phyloP scores from a whole-genome alignment of 352 stramenopile species.

The Globisporangium cystogenes region DNA sequence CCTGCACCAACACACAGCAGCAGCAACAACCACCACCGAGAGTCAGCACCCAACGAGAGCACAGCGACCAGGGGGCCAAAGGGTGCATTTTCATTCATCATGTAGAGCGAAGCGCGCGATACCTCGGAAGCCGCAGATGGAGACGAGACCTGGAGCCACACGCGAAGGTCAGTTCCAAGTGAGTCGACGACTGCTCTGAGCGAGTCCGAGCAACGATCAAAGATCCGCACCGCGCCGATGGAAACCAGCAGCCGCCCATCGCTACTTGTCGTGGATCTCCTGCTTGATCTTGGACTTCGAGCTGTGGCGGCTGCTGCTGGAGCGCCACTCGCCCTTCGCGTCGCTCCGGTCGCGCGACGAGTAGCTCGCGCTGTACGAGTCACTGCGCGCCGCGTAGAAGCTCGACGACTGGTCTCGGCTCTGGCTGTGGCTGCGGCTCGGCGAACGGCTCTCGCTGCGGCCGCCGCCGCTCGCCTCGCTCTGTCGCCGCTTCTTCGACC shows the following conservation, averaged over 20 bases:
- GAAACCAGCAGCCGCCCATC: too few relatives aligned
- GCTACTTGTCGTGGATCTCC: constrained; percentile 4
- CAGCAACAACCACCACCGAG: neutral
- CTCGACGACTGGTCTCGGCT: constrained; percentile 22
- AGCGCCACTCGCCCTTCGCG: neutral
- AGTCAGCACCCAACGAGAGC: too few relatives aligned
- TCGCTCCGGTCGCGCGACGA: constrained; percentile 11
- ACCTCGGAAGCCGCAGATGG: neutral
- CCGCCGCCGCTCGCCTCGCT: constrained; percentile 17
- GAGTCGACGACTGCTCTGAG: neutral
- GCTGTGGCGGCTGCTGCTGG: constrained; percentile 1
- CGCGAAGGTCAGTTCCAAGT: neutral
- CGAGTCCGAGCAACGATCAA: too few relatives aligned
- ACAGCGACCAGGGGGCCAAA: neutral
- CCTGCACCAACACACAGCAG: too few relatives aligned
- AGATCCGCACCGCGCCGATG: neutral
- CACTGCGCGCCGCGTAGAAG: constrained; percentile 5
- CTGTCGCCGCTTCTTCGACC: constrained; percentile 36
- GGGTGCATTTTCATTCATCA: neutral
- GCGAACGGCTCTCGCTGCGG: constrained; percentile 30
- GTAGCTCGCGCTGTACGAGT: constrained; percentile 9
- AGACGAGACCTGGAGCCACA: neutral
- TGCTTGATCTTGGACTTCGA: constrained; percentile 11
- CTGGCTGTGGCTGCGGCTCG: constrained; percentile 37
- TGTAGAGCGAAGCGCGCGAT: neutral